phyloP scores from a whole-genome alignment of 495 filamentous ascomycete genomes.

The Penicillium nucicola region DNA sequence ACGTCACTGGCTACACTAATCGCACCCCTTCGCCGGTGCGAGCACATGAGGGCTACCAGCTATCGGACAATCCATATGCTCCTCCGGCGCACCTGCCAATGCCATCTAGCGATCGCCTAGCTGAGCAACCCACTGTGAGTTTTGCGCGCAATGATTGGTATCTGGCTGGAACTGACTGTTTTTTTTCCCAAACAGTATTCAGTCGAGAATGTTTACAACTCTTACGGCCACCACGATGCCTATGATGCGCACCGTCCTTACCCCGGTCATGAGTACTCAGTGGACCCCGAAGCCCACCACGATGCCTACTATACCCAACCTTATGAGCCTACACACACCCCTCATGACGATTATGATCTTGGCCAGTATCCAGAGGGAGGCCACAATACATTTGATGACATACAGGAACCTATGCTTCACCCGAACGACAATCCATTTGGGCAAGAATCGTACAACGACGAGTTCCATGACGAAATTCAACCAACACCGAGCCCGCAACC shows the following conservation, averaged over 20 bases:
- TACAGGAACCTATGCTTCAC: constrained; percentile 56
- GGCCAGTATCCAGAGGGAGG: constrained; percentile 48
- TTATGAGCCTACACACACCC: constrained; percentile 60
- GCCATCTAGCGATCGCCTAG: constrained; percentile 66
- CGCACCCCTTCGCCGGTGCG: constrained; percentile 54
- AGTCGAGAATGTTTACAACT: constrained; percentile 69
- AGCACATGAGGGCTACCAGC: constrained; percentile 64
- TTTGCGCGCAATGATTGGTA: not conserved
- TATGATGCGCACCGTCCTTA: constrained; percentile 52
- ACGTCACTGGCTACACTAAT: constrained; percentile 43
- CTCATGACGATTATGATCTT: constrained; percentile 57
- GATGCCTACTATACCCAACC: constrained; percentile 82
- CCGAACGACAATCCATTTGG: constrained; percentile 51
- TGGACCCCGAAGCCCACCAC: constrained; percentile 80
- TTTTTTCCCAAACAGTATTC: constrained; percentile 56
- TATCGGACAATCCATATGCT: constrained; percentile 64
- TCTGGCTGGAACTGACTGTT: constrained; percentile 5
- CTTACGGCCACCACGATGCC: constrained; percentile 65
- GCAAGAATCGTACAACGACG: constrained; percentile 48
- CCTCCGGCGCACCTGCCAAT: constrained; percentile 59
- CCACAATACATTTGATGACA: constrained; percentile 56
- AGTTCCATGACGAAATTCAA: constrained; percentile 43
- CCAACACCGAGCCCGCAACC: constrained; percentile 61
- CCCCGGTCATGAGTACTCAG: constrained; percentile 59
- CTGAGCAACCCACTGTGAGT: constrained; percentile 70